These are phyloP conservation scores for Peronospora destructor DNA, from an alignment of 352 stramenopile species.

Conservation along the genomic window DNA sequence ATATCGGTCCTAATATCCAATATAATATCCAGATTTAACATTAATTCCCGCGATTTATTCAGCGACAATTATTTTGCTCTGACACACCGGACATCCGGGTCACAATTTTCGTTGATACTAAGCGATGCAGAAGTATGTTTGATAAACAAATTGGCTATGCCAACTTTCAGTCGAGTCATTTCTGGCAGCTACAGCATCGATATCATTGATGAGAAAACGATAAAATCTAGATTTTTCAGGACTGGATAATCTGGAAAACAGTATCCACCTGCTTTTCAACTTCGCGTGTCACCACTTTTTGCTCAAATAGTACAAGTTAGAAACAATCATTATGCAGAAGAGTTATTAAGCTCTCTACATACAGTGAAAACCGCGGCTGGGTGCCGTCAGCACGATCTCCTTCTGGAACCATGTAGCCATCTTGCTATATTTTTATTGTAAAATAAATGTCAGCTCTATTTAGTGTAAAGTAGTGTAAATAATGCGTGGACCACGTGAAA, in stretches of 20 bases:
- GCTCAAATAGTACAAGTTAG: background rate
- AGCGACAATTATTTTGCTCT: no score
- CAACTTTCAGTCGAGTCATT: conserved; percentile 82
- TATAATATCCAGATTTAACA: background rate
- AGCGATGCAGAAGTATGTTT: conserved; percentile 94
- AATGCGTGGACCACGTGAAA: background rate
- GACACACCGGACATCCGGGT: conserved; percentile 87
- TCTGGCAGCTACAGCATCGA: conserved; percentile 38
- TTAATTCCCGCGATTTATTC: no score
- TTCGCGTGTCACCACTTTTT: conserved; percentile 70
- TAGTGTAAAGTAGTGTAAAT: no score
- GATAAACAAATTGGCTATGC: conserved; percentile 93
- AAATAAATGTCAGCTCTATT: no score
- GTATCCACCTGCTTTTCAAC: conserved; percentile 66
- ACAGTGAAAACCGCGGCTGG: conserved; percentile 79
- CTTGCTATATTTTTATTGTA: conserved; percentile 1
- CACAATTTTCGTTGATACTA: conserved; percentile 95
- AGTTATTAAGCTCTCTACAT: background rate
- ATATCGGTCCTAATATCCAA: conserved; percentile 76
- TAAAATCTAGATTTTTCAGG: no score
- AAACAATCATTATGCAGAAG: background rate
- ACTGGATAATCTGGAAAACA: background rate
- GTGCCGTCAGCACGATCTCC: conserved; percentile 77
- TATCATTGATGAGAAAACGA: background rate
- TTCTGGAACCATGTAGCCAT: conserved; percentile 83